Percentiles rank a stretch among this genome's conserved stretches.
phyloP scores from a whole-genome alignment of 2,329 filamentous ascomycete species.

The Colletotrichum karsti region DNA sequence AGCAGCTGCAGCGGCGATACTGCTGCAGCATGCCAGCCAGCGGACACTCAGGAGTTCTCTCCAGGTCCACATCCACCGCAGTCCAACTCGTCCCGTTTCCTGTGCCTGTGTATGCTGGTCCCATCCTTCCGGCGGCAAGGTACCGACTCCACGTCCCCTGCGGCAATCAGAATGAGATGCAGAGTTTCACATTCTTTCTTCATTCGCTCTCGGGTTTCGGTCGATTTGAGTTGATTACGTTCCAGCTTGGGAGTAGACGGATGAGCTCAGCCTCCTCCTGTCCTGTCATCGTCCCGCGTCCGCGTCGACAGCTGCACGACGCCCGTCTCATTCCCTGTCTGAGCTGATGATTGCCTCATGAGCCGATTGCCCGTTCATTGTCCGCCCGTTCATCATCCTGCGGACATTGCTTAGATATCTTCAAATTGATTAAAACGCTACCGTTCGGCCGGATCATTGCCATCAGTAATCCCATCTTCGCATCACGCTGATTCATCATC shows the following conservation, averaged over 20 bases:
- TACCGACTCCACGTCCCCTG: constrained; percentile 4
- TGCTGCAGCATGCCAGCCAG: background rate
- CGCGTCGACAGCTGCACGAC: constrained; percentile 17
- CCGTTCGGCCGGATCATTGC: constrained; percentile 6
- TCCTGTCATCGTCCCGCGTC: constrained; percentile 26
- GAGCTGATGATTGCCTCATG: constrained; percentile 27
- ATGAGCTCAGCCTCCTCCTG: constrained; percentile 25
- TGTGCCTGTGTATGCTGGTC: constrained; percentile 6
- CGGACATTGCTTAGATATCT: background rate
- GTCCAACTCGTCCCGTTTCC: background rate
- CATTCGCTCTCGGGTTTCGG: constrained; percentile 12
- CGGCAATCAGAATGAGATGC: constrained; percentile 22
- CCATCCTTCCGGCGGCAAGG: constrained; percentile 10
- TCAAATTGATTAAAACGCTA: constrained; percentile 27
- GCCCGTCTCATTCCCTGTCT: constrained; percentile 27
- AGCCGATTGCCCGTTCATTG: constrained; percentile 10
- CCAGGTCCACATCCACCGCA: background rate
- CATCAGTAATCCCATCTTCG: constrained; percentile 7
- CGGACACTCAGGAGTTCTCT: background rate
- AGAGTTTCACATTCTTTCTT: constrained; percentile 26
- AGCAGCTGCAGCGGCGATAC: background rate
- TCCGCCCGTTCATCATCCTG: constrained; percentile 3
- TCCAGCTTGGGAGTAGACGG: constrained; percentile 1
- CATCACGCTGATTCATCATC: constrained; percentile 19
- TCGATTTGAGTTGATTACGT: constrained; percentile 8